A percentile compares a stretch with the other conserved stretches of the same genome.
phyloP scores from a whole-genome alignment of 345 rosid species.

The Linum lewisii region DNA sequence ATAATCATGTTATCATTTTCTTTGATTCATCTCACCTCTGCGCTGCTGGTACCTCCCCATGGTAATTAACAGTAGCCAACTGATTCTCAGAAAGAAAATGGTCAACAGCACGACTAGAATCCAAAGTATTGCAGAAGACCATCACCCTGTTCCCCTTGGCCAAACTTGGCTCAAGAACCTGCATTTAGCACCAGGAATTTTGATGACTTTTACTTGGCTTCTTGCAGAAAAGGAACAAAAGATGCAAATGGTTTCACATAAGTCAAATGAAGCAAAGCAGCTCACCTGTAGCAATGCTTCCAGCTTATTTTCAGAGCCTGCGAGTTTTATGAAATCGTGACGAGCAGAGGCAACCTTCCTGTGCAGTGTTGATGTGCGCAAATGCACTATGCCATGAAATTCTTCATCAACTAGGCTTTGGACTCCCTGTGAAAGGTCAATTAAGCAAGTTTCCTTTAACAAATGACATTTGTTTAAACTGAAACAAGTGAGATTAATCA shows the following conservation, averaged over 20 bases:
- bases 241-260: no score
- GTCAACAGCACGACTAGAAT: slow-evolving; percentile 88
- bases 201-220: slow-evolving; percentile 7
- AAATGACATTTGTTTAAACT: background rate
- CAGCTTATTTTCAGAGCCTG: slow-evolving; percentile 87
- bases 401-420: slow-evolving; percentile 84
- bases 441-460: background rate
- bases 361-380: slow-evolving; percentile 84
- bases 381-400: slow-evolving; percentile 80
- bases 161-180: slow-evolving; percentile 97
- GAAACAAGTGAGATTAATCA: background rate
- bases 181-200: slow-evolving; percentile 19
- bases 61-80: slow-evolving; percentile 80
- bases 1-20: background rate
- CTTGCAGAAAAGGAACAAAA: background rate
- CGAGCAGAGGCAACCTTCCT: slow-evolving; percentile 86
- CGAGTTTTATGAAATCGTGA: slow-evolving; percentile 81
- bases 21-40: slow-evolving; percentile 44
- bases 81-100: slow-evolving; percentile 81
- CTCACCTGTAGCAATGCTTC: slow-evolving; percentile 81
- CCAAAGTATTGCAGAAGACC: slow-evolving; percentile 87
- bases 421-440: slow-evolving; percentile 57
- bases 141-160: slow-evolving; percentile 89
- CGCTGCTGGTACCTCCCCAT: slow-evolving; percentile 92
- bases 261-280: background rate